phyloP scores from a whole-genome alignment of 192 early-diverging fungal species.

The Gryganskiella cystojenkinii region DNA sequence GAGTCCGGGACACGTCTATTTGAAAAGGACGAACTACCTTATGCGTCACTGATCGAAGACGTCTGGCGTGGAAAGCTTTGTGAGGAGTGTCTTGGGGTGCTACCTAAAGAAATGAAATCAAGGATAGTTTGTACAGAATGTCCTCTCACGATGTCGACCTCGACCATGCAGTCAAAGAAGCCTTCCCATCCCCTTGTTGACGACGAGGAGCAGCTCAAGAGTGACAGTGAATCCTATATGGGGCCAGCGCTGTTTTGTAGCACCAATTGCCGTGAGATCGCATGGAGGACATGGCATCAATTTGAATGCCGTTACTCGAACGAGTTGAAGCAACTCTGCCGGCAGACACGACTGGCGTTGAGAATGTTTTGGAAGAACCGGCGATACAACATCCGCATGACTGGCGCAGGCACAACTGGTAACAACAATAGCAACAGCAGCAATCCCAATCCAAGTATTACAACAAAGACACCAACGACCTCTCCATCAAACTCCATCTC shows the following conservation, averaged over 20 bases:
- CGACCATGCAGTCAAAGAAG: no score
- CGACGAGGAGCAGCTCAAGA: neutral
- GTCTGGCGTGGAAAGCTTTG: conserved; percentile 35
- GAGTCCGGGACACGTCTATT: conserved; percentile 35
- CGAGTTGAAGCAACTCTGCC: conserved; percentile 7
- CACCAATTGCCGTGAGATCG: conserved; percentile 10
- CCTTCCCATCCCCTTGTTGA: no score
- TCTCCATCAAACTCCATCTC: neutral
- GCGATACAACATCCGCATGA: neutral
- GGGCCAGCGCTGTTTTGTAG: conserved; percentile 29
- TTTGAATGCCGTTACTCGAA: conserved; percentile 18
- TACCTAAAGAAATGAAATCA: neutral
- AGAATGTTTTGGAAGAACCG: conserved; percentile 30
- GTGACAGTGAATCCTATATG: neutral
- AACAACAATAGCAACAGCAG: no score
- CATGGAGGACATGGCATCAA: conserved; percentile 42
- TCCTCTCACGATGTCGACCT: no score
- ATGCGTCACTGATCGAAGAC: conserved; percentile 27
- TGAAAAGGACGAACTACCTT: conserved; percentile 31
- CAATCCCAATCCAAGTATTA: neutral
- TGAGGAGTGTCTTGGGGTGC: conserved; percentile 26
- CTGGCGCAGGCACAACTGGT: no score
- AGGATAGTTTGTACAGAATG: no score
- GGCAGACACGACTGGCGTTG: conserved; percentile 22
- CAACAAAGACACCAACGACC: neutral